These are phyloP conservation scores for Phoenix roebelenii DNA, from an alignment of 176 grass and related monocot species.

Conservation along the genomic window DNA sequence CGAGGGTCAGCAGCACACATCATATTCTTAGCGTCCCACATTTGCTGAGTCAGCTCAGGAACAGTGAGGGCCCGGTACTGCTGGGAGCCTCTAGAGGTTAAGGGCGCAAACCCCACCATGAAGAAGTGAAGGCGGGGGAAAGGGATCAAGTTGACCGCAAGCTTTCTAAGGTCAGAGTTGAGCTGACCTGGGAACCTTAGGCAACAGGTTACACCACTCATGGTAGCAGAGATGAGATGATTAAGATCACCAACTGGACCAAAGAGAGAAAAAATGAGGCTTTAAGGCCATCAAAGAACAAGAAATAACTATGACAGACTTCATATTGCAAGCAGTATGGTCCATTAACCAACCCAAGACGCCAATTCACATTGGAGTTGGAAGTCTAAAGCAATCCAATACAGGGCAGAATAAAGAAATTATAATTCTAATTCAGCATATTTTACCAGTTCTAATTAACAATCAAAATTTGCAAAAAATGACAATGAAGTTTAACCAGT, in stretches of 20 bases:
- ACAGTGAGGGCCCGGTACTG: conserved; percentile 72
- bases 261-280: not conserved
- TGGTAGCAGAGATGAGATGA: conserved; percentile 80
- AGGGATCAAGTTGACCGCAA: conserved; percentile 78
- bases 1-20: conserved; percentile 84
- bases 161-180: conserved; percentile 81
- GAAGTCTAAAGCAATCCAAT: too few relatives aligned
- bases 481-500: too few relatives aligned
- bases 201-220: conserved; percentile 85
- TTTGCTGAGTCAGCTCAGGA: conserved; percentile 84
- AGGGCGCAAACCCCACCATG: conserved; percentile 78
- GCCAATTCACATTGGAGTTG: too few relatives aligned
- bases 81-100: conserved; percentile 68
- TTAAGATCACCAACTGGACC: conserved; percentile 75
- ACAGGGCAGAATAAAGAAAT: too few relatives aligned
- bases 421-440: too few relatives aligned
- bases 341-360: too few relatives aligned
- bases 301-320: not conserved
- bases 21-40: conserved; percentile 98
- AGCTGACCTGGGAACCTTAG: conserved; percentile 84
- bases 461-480: too few relatives aligned
- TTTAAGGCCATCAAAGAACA: not conserved
- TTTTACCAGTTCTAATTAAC: too few relatives aligned
- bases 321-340: too few relatives aligned
- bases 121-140: conserved; percentile 95